phyloP scores from a whole-genome alignment of 106 monocot genomes.

The Dendrobium nobile region DNA sequence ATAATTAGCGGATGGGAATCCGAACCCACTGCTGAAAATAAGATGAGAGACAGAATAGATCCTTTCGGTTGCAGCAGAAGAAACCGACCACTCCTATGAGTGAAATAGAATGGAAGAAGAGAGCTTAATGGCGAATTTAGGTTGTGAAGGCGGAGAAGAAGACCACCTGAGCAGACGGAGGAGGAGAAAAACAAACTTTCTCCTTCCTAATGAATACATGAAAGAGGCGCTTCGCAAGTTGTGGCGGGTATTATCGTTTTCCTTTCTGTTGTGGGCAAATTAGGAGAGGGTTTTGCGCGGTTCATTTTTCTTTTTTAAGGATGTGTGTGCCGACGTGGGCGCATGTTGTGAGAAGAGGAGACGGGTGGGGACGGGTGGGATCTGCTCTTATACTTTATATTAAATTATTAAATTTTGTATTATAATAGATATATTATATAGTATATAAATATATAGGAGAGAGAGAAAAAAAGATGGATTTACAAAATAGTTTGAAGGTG shows the following conservation, averaged over 20 bases:
- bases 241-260: not conserved
- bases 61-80: not conserved
- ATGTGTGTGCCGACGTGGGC: not conserved
- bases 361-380: too few species aligned
- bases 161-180: not conserved
- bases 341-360: not conserved
- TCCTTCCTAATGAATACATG: not conserved
- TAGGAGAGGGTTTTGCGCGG: not conserved
- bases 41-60: not conserved
- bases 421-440: too few species aligned
- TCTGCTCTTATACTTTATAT: too few species aligned
- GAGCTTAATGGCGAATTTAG: not conserved
- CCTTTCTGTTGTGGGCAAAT: not conserved
- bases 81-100: not conserved
- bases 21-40: conserved; percentile 1
- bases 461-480: too few species aligned
- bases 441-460: too few species aligned
- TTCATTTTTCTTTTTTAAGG: not conserved
- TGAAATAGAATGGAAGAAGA: not conserved
- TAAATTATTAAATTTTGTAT: too few species aligned
- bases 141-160: not conserved
- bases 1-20: not conserved
- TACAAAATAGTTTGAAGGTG: too few species aligned
- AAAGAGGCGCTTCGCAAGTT: not conserved
- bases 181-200: not conserved